Evolutionary conservation across 352 stramenopile genomes (phyloP), one percentile per base, ranked within the genome.

Genomic region (Pythium sukuiense): DNA sequence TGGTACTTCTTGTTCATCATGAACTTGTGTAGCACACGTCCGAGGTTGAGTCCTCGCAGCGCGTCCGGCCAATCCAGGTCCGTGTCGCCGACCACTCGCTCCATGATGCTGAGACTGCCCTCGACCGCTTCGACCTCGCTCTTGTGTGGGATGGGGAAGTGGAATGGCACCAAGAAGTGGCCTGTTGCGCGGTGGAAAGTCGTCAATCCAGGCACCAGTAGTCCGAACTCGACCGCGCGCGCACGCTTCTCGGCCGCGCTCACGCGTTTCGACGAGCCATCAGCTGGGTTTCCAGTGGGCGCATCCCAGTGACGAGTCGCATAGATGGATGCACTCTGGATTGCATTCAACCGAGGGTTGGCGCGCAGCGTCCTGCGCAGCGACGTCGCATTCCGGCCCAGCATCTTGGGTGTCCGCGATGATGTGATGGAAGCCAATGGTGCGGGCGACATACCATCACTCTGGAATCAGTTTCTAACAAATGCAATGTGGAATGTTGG

Each of bases 121-220:
- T 27, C 35, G 16, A 45, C n/a, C 12, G 26, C 29, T 6, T n/a
- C 14, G 12, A 59, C 3, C 2, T 43, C 32, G 13, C 46, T 18
- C 24, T 18, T 56, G 43, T 20, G 45, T 7, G 64, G 57, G 55
- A 72, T 68, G 6, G 66, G 66, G 43, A 66, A 72, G 55, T 68
- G 59, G 53, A 63, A 72, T 13, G 66, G 66, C 54, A 72, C 66
- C 52, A 72, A 45, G 37, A 72, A 66, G 33, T 72, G 66, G 45
- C 60, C 60, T 20, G 63, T 68, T 48, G 59, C 35, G 16, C 18
- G 27, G 26, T 66, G 46, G 48, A 72, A 72, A 2, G 56, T 53
- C 33, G 39, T 12, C 41, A 72, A 32, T 35, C 43, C 66, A 5
- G 33, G 32, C 32, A 63, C 58, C 52, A 71, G 58, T 2, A 71